These are phyloP conservation scores for Yarrowia sp. DNA, from an alignment of 805 yeast genomes.

Conservation along the genomic window DNA sequence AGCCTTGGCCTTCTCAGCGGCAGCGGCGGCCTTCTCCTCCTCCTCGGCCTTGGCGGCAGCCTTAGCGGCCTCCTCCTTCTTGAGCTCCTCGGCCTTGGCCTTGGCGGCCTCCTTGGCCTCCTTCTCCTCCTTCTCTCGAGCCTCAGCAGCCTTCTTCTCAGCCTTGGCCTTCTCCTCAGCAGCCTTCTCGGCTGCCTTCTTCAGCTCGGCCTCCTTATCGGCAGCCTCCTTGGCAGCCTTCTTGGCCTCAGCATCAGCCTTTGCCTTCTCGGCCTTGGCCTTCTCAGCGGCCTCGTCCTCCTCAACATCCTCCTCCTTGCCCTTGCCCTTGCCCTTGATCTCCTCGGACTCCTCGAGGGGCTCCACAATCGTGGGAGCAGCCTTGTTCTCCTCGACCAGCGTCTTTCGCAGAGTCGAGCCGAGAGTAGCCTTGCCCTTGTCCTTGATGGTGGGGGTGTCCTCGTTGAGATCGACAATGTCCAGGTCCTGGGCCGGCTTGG, in stretches of 20 bases:
- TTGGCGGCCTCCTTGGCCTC: constrained; percentile 19
- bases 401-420: constrained; percentile 31
- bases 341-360: constrained; percentile 28
- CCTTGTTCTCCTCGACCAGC: constrained; percentile 28
- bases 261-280: constrained; percentile 35
- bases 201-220: constrained; percentile 32
- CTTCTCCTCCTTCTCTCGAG: constrained; percentile 7
- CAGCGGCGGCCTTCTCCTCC: constrained; percentile 23
- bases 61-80: constrained; percentile 14
- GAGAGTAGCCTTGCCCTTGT: constrained; percentile 36
- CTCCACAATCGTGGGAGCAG: background rate
- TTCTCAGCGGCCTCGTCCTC: constrained; percentile 42
- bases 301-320: constrained; percentile 25
- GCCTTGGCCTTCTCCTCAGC: constrained; percentile 29
- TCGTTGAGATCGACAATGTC: constrained; percentile 30
- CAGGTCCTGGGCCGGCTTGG: constrained; percentile 12
- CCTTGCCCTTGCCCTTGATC: constrained; percentile 38
- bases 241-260: constrained; percentile 5
- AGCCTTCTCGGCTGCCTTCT: constrained; percentile 22
- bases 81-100: constrained; percentile 26
- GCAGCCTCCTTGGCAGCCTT: constrained; percentile 36
- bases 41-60: constrained; percentile 30
- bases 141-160: constrained; percentile 17
- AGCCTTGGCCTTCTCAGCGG: constrained; percentile 17
- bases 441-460: constrained; percentile 14